Evolutionary conservation across 768 basidiomycete species (phyloP).

Genomic region (Tephrocybe rancida): DNA sequence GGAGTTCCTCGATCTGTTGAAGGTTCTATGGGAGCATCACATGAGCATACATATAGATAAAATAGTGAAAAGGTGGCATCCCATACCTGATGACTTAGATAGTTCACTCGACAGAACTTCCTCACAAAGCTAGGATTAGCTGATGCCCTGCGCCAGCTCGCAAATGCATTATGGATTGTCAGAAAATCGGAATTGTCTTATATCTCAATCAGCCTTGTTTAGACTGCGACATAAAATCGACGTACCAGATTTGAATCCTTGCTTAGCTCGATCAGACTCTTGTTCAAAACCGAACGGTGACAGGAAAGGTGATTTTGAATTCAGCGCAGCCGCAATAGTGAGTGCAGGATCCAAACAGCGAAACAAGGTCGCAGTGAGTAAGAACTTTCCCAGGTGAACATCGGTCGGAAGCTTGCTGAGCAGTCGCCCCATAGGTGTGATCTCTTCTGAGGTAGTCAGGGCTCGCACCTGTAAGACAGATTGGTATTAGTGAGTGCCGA

Average conservation of each 20-base stretch:
- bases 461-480: slow-evolving; percentile 69
- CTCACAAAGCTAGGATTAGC: slow-evolving; percentile 61
- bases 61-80: neutral
- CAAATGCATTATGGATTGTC: slow-evolving; percentile 89
- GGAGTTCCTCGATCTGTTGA: slow-evolving; percentile 94
- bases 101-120: slow-evolving; percentile 81
- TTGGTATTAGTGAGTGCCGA: neutral
- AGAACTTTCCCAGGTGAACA: slow-evolving; percentile 93
- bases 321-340: slow-evolving; percentile 91
- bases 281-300: slow-evolving; percentile 86
- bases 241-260: slow-evolving; percentile 74
- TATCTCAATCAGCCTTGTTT: neutral
- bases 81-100: slow-evolving; percentile 79
- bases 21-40: slow-evolving; percentile 62
- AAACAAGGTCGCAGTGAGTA: slow-evolving; percentile 82
- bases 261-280: slow-evolving; percentile 85
- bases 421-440: slow-evolving; percentile 91
- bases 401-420: slow-evolving; percentile 94
- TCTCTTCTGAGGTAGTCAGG: slow-evolving; percentile 82
- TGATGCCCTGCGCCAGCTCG: slow-evolving; percentile 81
- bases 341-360: slow-evolving; percentile 95
- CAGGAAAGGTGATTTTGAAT: slow-evolving; percentile 92
- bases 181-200: slow-evolving; percentile 94
- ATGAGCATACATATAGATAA: neutral
- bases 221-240: neutral